Conservation (phyloP, 148 eudicot genomes). For the Cornus florida region DNA sequence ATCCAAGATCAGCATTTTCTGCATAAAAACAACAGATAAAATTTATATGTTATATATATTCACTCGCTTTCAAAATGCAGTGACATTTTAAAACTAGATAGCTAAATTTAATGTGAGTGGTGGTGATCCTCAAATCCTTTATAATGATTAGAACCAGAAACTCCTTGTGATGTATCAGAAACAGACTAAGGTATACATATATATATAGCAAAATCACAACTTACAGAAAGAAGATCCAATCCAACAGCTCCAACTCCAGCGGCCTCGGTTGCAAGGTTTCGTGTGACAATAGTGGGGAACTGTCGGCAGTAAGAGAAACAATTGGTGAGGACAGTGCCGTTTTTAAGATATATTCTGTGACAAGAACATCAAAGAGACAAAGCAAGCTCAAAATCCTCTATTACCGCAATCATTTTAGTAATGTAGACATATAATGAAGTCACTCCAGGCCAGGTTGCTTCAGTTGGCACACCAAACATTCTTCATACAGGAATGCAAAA, state of each 20-base stretch:
- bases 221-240: background rate
- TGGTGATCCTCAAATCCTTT: too few species aligned
- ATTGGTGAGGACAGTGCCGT: background rate
- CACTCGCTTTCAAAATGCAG: background rate
- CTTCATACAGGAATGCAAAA: too few species aligned
- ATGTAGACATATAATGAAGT: too few species aligned
- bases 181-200: too few species aligned
- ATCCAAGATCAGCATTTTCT: slow-evolving; percentile 5
- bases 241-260: slow-evolving; percentile 5
- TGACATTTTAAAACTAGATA: background rate
- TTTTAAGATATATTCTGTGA: background rate
- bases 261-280: background rate
- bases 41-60: too few species aligned
- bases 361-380: background rate
- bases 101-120: background rate
- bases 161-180: too few species aligned
- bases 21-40: background rate
- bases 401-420: too few species aligned
- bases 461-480: too few species aligned
- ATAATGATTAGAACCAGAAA: too few species aligned
- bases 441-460: too few species aligned
- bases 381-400: too few species aligned
- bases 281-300: background rate
- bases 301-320: background rate
- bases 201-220: background rate